Conservation (phyloP, 1,139 yeast genomes). For the Yamadazyma atlantica region DNA sequence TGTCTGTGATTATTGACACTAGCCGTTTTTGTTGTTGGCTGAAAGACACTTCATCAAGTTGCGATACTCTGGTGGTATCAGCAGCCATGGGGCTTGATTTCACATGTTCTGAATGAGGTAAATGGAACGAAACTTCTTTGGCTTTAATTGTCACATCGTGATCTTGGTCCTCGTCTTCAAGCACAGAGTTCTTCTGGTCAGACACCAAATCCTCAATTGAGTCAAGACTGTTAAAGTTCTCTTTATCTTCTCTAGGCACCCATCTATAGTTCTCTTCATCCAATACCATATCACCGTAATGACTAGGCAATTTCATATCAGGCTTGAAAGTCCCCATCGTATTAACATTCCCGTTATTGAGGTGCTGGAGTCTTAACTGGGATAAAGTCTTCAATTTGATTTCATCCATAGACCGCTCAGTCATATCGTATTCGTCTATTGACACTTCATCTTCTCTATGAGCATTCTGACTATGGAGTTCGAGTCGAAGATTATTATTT, state of each 20-base stretch:
- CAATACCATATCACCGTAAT: slow-evolving; percentile 40
- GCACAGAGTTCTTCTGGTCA: background rate
- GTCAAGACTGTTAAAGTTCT: slow-evolving; percentile 37
- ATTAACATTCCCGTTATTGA: background rate
- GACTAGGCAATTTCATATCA: slow-evolving; percentile 32
- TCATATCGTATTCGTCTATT: slow-evolving; percentile 23
- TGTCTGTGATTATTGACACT: slow-evolving; percentile 49
- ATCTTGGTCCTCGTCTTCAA: slow-evolving; percentile 10
- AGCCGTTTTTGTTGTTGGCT: slow-evolving; percentile 46
- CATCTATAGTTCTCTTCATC: slow-evolving; percentile 39
- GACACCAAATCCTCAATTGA: slow-evolving; percentile 41
- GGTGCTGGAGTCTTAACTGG: slow-evolving; percentile 28
- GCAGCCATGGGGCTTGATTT: slow-evolving; percentile 17
- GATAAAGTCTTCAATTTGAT: slow-evolving; percentile 40
- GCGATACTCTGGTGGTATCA: slow-evolving; percentile 44
- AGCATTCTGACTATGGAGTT: slow-evolving; percentile 2
- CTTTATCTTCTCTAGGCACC: slow-evolving; percentile 31
- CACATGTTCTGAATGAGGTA: slow-evolving; percentile 28
- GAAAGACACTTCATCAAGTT: slow-evolving; percentile 48
- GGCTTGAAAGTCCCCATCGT: slow-evolving; percentile 34
- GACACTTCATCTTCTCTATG: slow-evolving; percentile 14
- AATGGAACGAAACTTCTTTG: slow-evolving; percentile 44
- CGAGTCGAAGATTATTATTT: slow-evolving; percentile 11
- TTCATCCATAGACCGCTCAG: slow-evolving; percentile 22
- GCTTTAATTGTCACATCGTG: background rate